phyloP scores from a whole-genome alignment of 106 monocot genomes.

The Platanthera guangdongensis region DNA sequence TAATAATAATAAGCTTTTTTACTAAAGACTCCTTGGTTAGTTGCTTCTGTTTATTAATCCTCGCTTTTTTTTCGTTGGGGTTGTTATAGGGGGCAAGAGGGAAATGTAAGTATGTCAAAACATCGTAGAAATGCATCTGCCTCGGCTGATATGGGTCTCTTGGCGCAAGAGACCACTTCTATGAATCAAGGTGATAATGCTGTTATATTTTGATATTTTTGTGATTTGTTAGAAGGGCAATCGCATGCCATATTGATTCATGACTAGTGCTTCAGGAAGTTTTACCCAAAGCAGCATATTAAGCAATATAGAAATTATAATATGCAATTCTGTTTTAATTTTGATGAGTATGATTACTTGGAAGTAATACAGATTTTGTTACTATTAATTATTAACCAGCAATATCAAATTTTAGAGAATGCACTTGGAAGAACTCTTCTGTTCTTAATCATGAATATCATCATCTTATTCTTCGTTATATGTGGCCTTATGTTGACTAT shows the following conservation, averaged over 20 bases:
- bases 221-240: not conserved
- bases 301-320: not conserved
- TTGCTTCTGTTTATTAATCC: not conserved
- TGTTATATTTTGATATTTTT: not conserved
- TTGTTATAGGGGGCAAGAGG: conserved; percentile 34
- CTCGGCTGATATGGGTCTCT: conserved; percentile 50
- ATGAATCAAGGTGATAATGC: conserved; percentile 38
- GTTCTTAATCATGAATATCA: no score
- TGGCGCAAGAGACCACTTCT: conserved; percentile 30
- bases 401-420: no score
- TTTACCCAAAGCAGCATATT: not conserved
- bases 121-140: conserved; percentile 66
- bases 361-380: not conserved
- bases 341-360: not conserved
- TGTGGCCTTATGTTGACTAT: no score
- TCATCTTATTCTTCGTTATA: no score
- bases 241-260: not conserved
- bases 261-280: not conserved
- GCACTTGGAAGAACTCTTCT: no score
- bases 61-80: not conserved
- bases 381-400: not conserved
- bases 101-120: conserved; percentile 15
- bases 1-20: not conserved
- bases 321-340: not conserved
- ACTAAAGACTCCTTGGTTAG: not conserved